phyloP scores from a whole-genome alignment of 768 basidiomycete genomes.

The Suillus brevipes region DNA sequence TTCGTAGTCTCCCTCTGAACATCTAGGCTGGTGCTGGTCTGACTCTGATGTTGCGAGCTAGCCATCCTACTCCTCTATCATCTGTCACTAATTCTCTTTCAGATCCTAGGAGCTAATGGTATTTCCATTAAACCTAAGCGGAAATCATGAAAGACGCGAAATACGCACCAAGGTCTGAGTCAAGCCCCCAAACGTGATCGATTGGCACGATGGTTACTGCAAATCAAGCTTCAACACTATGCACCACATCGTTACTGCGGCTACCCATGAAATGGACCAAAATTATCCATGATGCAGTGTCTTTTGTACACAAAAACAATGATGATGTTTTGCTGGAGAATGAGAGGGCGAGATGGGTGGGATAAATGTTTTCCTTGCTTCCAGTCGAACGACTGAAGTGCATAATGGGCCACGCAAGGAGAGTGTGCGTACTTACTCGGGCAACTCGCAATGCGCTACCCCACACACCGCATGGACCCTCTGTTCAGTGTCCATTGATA shows the following conservation, averaged over 20 bases:
- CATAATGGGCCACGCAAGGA: constrained; percentile 71
- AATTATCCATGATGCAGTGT: constrained; percentile 68
- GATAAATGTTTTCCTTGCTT: constrained; percentile 56
- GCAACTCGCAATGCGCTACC: constrained; percentile 59
- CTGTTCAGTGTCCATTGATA: constrained; percentile 46
- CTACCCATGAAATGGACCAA: constrained; percentile 77
- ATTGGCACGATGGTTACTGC: constrained; percentile 65
- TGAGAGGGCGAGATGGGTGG: constrained; percentile 70
- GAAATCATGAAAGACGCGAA: too few relatives aligned
- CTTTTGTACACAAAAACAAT: constrained; percentile 72
- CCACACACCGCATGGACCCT: constrained; percentile 54
- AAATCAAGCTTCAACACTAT: constrained; percentile 72
- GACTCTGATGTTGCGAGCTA: too few relatives aligned
- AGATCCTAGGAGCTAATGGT: too few relatives aligned
- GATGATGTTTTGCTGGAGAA: constrained; percentile 78
- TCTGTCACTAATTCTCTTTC: too few relatives aligned
- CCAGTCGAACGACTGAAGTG: constrained; percentile 52
- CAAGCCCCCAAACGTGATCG: too few relatives aligned
- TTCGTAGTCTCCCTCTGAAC: too few relatives aligned
- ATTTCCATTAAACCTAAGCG: too few relatives aligned
- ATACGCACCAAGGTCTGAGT: too few relatives aligned
- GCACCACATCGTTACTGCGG: constrained; percentile 79
- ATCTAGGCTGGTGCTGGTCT: too few relatives aligned
- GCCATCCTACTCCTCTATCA: too few relatives aligned
- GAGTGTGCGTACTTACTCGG: constrained; percentile 48